These are phyloP conservation scores for Lagerstroemia speciosa DNA, from an alignment of 345 rosid genomes.

Conservation along the genomic window DNA sequence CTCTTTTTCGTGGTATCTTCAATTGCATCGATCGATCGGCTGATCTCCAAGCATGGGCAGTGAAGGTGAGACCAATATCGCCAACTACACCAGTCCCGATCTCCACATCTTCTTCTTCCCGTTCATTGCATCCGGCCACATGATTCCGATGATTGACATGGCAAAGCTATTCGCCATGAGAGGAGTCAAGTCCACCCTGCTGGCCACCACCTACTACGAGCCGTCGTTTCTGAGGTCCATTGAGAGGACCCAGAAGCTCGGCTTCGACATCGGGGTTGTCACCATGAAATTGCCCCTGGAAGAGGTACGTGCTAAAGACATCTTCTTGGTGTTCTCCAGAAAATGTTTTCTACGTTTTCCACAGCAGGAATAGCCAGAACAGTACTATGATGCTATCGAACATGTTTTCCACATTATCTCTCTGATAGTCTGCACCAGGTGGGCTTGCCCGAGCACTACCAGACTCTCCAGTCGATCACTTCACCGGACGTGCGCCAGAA, in stretches of 20 bases:
- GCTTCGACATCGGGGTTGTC: slow-evolving; percentile 13
- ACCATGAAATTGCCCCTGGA: slow-evolving; percentile 14
- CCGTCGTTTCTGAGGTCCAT: slow-evolving; percentile 14
- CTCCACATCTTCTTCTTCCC: slow-evolving; percentile 31
- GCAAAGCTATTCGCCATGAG: slow-evolving; percentile 25
- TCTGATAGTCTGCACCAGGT: no score
- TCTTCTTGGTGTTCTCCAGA: no score
- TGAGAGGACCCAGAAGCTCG: slow-evolving; percentile 6
- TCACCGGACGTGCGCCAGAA: not conserved
- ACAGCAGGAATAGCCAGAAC: no score
- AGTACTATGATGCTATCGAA: no score
- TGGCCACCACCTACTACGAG: slow-evolving; percentile 24
- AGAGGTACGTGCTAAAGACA: no score
- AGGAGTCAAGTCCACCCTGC: slow-evolving; percentile 25
- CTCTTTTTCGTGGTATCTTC: no score
- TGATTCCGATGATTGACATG: slow-evolving; percentile 29
- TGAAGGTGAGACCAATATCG: not conserved
- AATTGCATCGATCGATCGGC: not conserved
- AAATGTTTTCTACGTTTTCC: no score
- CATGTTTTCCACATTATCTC: no score
- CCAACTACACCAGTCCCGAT: not conserved
- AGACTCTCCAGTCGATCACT: not conserved
- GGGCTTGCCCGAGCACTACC: slow-evolving; percentile 19
- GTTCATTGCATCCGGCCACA: slow-evolving; percentile 25
- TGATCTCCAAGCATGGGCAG: not conserved